phyloP scores from a whole-genome alignment of 768 basidiomycete species.

The Melanogaster broomeanus region DNA sequence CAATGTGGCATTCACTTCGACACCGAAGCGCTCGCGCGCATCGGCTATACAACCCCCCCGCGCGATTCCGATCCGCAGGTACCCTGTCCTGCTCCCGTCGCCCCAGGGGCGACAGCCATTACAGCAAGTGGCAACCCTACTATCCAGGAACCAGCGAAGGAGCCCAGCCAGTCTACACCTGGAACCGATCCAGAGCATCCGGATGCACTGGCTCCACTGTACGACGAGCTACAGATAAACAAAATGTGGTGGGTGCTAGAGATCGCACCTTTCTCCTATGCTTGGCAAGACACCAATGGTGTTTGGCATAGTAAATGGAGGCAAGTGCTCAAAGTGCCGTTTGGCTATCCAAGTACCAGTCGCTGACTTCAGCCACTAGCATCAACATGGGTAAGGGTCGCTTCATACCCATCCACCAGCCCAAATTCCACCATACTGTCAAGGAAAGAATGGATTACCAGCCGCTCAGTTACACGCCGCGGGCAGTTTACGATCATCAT shows the following conservation, averaged over 20 bases:
- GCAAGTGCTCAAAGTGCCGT: conserved; percentile 40
- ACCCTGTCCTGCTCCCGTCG: not conserved
- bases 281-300: conserved; percentile 58
- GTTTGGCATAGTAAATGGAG: conserved; percentile 54
- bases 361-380: conserved; percentile 9
- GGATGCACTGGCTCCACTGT: conserved; percentile 48
- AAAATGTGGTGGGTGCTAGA: conserved; percentile 75
- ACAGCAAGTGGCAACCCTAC: not conserved
- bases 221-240: conserved; percentile 49
- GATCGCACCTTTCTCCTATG: conserved; percentile 52
- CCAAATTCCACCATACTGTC: conserved; percentile 67
- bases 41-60: conserved; percentile 33
- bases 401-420: conserved; percentile 42
- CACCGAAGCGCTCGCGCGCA: conserved; percentile 43
- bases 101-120: not conserved
- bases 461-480: conserved; percentile 56
- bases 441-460: conserved; percentile 53
- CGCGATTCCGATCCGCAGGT: conserved; percentile 11
- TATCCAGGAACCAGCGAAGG: not conserved
- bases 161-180: not conserved
- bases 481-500: conserved; percentile 49
- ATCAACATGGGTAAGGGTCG: conserved; percentile 60
- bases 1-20: conserved; percentile 66
- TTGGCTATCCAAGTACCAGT: not conserved
- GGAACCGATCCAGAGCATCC: conserved; percentile 11